Evolutionary conservation across 2,329 filamentous ascomycete species (phyloP), one percentile per base, ranked within the genome.

Genomic region (Aspergillus sp.): DNA sequence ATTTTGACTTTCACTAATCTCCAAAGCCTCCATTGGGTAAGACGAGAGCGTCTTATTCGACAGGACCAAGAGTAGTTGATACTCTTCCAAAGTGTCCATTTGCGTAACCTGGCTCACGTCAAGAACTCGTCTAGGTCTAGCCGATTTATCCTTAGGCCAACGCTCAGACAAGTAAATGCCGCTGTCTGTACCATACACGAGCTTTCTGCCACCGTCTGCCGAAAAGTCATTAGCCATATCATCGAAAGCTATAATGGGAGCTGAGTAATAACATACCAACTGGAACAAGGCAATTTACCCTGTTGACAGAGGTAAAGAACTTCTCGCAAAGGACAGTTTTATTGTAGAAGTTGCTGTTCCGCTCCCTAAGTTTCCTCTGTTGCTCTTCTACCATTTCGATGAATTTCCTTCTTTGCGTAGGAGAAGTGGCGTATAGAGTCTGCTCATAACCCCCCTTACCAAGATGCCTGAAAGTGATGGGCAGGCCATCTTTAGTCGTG

Each of bases 371-470:
- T 63, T 90, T 90, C 69, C 91, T 88, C 76, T 99, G 96, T 66
- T 96, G 92, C 53, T 88, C 85, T 71, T 96, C 92, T 69, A 99
- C 97, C 71, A 91, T 89, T 78, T 99, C 93, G 73, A 99, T 92
- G 89, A 95, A 99, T 78, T 98, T 99, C 75, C 94, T 91, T 60
- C 95, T 86, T 25, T 92, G 91, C 8, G 91, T 90, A 68, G 91
- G 89, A 61, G 91, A 96, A 8, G 89, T 88, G 50, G 92, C 94
- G 76, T 90, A 98, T 4, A 99, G 83, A 3, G 93, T 95, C 70
- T 92, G 81, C 74, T 97, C 94, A 73, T 97, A 99, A 32, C 94
- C 95, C 57, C 92, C 93, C 77, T 96, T 97, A 52, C 95, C 95
- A 61, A 99, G 84, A 82, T 97, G 92, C 68, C 91, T 89, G 83